phyloP scores from a whole-genome alignment of 768 basidiomycete species.

The Suillus subluteus region DNA sequence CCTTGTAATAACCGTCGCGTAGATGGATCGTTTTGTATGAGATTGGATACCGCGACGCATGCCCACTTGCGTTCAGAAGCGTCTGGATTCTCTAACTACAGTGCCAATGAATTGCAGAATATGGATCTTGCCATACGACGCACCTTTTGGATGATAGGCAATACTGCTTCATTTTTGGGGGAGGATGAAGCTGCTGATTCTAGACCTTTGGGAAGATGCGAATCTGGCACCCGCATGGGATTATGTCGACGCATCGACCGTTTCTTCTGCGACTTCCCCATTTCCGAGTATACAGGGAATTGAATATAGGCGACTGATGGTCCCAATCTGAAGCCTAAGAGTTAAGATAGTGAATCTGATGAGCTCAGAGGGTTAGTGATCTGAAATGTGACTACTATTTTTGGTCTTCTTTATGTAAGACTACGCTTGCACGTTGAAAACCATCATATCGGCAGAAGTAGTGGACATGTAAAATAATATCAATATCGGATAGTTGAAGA shows the following conservation, averaged over 20 bases:
- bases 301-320: conserved; percentile 1
- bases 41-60: conserved; percentile 92
- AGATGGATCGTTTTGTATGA: conserved; percentile 94
- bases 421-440: no score
- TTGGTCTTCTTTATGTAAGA: not conserved
- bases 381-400: conserved; percentile 9
- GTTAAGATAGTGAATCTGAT: not conserved
- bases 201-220: conserved; percentile 84
- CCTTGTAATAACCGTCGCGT: conserved; percentile 89
- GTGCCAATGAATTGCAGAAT: conserved; percentile 10
- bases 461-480: no score
- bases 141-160: conserved; percentile 93
- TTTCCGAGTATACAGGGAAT: conserved; percentile 32
- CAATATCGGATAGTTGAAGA: not conserved
- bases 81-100: conserved; percentile 77
- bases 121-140: conserved; percentile 11
- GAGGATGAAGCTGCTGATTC: conserved; percentile 73
- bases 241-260: conserved; percentile 85
- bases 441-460: no score
- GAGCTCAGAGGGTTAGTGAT: not conserved
- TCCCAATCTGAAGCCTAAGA: conserved; percentile 1
- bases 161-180: conserved; percentile 74
- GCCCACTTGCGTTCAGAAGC: conserved; percentile 90
- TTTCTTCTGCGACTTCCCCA: conserved; percentile 96
- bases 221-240: conserved; percentile 91